A percentile compares a stretch with the other conserved stretches of the same genome.
Conservation (phyloP, 805 yeast genomes). For the Ogataea minuta region DNA sequence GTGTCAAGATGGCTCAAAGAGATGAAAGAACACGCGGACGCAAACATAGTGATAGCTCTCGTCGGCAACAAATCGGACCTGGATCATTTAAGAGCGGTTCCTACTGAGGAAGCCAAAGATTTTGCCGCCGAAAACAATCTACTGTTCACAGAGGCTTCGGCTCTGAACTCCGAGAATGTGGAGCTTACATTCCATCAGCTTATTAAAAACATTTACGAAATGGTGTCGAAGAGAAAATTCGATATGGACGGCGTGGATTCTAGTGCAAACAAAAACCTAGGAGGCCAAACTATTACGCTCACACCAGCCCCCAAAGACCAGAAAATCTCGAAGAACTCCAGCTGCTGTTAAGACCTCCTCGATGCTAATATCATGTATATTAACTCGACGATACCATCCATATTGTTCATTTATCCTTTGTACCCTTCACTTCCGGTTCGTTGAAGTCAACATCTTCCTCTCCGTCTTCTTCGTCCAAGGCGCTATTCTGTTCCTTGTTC, state of each 20-base stretch:
- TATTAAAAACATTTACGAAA: constrained; percentile 88
- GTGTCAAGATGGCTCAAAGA: constrained; percentile 89
- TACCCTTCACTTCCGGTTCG: constrained; percentile 32
- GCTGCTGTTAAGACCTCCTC: constrained; percentile 56
- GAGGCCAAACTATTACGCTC: constrained; percentile 88
- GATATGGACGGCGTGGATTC: constrained; percentile 71
- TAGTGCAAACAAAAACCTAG: constrained; percentile 46
- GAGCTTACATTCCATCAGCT: constrained; percentile 92
- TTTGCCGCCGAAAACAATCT: constrained; percentile 91
- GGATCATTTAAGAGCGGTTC: constrained; percentile 91
- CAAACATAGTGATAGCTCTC: constrained; percentile 90
- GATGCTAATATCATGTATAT: constrained; percentile 10
- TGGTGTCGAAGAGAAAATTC: constrained; percentile 90
- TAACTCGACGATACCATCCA: constrained; percentile 11
- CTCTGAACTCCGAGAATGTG: constrained; percentile 90
- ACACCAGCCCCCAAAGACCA: constrained; percentile 91
- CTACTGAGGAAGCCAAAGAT: constrained; percentile 95
- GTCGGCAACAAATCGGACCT: constrained; percentile 92
- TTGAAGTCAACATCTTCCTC: constrained; percentile 53
- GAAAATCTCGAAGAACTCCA: constrained; percentile 51
- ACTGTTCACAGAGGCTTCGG: constrained; percentile 94
- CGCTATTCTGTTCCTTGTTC: constrained; percentile 43
- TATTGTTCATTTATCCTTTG: constrained; percentile 10
- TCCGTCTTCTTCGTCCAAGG: constrained; percentile 47
- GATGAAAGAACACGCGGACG: constrained; percentile 87